phyloP scores from a whole-genome alignment of 2,329 filamentous ascomycete genomes.

The Albifimbria verrucaria region DNA sequence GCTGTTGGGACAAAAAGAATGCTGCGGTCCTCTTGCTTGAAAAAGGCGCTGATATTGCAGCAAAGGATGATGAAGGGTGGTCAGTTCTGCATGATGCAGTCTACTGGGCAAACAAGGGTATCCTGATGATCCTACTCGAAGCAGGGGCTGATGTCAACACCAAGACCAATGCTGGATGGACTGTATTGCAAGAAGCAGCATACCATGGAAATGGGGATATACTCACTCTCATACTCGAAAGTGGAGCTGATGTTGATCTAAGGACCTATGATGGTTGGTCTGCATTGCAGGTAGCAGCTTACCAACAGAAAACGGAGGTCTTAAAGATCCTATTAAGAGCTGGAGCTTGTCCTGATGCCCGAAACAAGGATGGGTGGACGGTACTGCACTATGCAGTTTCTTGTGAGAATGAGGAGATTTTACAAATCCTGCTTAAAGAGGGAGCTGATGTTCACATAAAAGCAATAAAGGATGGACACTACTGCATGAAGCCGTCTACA shows the following conservation, averaged over 20 bases:
- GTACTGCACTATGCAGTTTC: no score
- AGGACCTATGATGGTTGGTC: no score
- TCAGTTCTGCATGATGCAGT: not conserved
- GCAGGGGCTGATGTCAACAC: not conserved
- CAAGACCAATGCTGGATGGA: not conserved
- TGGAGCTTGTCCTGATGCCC: no score
- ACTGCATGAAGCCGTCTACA: no score
- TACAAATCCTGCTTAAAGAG: not conserved
- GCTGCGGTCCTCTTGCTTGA: not conserved
- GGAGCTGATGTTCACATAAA: not conserved
- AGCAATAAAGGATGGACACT: not conserved
- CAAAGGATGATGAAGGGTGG: not conserved
- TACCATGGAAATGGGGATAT: not conserved
- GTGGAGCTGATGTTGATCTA: no score
- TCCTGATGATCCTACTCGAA: not conserved
- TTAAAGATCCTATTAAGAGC: no score
- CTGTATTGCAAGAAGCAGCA: not conserved
- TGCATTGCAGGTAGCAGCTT: no score
- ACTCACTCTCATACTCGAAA: no score
- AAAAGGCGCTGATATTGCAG: not conserved
- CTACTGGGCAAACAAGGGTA: not conserved
- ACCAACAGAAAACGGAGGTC: no score
- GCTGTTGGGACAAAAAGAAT: no score
- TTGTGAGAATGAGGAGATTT: no score
- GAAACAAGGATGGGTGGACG: no score